These are phyloP conservation scores for Eucalyptus sideroxylon DNA, from an alignment of 345 rosid genomes.

Conservation along the genomic window DNA sequence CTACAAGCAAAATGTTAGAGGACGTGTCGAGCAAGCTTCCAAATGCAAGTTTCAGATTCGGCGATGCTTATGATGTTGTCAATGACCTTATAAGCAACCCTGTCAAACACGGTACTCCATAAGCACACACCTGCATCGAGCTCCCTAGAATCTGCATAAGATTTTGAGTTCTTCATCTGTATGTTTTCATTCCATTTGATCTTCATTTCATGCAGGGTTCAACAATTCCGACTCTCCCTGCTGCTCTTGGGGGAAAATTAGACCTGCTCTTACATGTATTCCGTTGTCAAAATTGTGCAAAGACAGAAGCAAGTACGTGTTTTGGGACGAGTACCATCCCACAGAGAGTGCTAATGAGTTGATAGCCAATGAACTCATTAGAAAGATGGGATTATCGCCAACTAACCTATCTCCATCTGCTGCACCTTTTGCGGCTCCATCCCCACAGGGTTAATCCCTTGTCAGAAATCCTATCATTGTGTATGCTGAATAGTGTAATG, in stretches of 20 bases:
- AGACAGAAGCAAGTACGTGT: conserved; percentile 86
- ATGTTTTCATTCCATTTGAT: background rate
- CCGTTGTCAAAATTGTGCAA: conserved; percentile 76
- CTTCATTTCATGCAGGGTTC: conserved; percentile 32
- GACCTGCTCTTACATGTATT: conserved; percentile 84
- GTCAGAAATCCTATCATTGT: background rate
- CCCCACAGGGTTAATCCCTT: conserved; percentile 4
- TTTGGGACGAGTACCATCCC: conserved; percentile 98
- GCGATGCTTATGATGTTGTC: conserved; percentile 84
- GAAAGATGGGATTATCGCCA: conserved; percentile 47
- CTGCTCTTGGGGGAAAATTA: conserved; percentile 69
- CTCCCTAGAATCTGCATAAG: background rate
- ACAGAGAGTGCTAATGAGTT: conserved; percentile 71
- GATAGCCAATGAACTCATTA: conserved; percentile 69
- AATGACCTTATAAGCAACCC: conserved; percentile 63
- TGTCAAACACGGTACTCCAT: conserved; percentile 35
- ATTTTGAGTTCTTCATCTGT: background rate
- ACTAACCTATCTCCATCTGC: conserved; percentile 8
- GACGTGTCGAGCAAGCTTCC: conserved; percentile 33
- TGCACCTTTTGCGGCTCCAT: conserved; percentile 2
- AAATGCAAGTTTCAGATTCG: conserved; percentile 54
- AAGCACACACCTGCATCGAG: background rate
- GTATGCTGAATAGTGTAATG: background rate
- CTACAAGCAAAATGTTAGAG: conserved; percentile 28
- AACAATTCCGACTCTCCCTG: conserved; percentile 78